Conservation (phyloP, 2,329 filamentous ascomycete genomes). For the Chaetomium sp. region DNA sequence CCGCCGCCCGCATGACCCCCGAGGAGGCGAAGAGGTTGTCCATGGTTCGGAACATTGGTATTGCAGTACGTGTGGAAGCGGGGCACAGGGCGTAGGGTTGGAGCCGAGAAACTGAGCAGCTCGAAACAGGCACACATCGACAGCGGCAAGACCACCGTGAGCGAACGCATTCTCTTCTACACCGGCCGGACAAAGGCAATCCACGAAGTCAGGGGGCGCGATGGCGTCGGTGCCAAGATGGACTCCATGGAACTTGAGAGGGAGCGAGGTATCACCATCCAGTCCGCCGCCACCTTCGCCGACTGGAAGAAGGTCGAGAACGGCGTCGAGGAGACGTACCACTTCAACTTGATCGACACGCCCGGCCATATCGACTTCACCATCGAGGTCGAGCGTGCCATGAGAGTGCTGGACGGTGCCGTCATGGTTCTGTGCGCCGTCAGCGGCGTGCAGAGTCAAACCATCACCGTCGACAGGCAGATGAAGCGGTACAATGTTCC, state of each 20-base stretch:
- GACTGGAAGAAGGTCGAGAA: conserved; percentile 81
- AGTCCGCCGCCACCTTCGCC: conserved; percentile 96
- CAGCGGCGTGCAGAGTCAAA: conserved; percentile 95
- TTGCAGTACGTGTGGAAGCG: conserved; percentile 66
- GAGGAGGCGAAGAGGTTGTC: conserved; percentile 77
- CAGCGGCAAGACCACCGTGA: conserved; percentile 95
- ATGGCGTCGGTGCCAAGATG: conserved; percentile 98
- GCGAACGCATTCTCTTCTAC: conserved; percentile 96
- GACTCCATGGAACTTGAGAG: conserved; percentile 99
- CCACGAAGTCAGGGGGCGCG: conserved; percentile 93
- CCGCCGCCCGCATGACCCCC: conserved; percentile 79
- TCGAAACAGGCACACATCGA: conserved; percentile 83
- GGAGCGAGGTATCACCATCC: conserved; percentile 98
- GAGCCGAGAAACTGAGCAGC: conserved; percentile 25
- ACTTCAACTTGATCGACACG: conserved; percentile 98
- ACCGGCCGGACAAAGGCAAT: conserved; percentile 96
- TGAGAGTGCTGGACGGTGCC: conserved; percentile 92
- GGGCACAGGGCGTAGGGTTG: background rate
- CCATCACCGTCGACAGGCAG: conserved; percentile 95
- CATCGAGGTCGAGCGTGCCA: conserved; percentile 93
- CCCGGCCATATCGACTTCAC: conserved; percentile 99
- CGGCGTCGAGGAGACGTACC: conserved; percentile 85
- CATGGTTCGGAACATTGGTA: conserved; percentile 93
- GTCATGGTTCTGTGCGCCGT: conserved; percentile 99
- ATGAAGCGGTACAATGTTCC: conserved; percentile 99